Evolutionary conservation across 106 monocot genomes (phyloP), one percentile per base, ranked within the genome.

Genomic region (Amphibolis antarctica): DNA sequence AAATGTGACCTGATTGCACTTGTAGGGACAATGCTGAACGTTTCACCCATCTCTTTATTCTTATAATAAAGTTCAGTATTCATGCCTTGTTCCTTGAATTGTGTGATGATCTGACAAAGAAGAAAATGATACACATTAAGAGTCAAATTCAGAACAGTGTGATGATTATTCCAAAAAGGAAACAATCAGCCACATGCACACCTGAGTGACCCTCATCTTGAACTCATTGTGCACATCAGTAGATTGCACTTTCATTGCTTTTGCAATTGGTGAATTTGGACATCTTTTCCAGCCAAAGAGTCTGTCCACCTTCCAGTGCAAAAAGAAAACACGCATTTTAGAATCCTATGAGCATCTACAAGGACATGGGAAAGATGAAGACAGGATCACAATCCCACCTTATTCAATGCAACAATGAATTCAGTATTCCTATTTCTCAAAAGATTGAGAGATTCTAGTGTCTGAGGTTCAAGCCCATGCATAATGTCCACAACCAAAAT

Each of bases 381-480:
- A 4, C 62, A 24, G 54, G 12, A 25, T 12, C 10, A 64, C 52
- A 36, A 62, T 45, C 61, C 66, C 65, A 89, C 94, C 91, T 98
- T 98, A 60, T 98, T 98, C 63, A 98, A 76, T 53, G 96, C 96
- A 73, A 98, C 96, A 65, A 98, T 98, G 48, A 98, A 98, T 50
- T 91, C 86, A 51, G 89, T 80, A 71, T 82, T 69, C 46, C 86
- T 75, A 59, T 57, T 82, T 71, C 80, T 98, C 66, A 98, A 67
- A 25, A 98, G 74, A 60, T 98, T 90, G 25, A 98, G 73, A n/a
- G 90, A 90, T 69, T 98, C 96, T 65, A 91, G 86, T 46, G 90
- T 98, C 63, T 98, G 96, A 50, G 79, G 89, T 59, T 98, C 96
- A 21, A 98, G 86, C 14, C 96, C 96, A 77, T 90, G 89, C 96